Evolutionary conservation across 2,329 filamentous ascomycete genomes (phyloP).

Genomic region (Davidsoniella eucalypti): DNA sequence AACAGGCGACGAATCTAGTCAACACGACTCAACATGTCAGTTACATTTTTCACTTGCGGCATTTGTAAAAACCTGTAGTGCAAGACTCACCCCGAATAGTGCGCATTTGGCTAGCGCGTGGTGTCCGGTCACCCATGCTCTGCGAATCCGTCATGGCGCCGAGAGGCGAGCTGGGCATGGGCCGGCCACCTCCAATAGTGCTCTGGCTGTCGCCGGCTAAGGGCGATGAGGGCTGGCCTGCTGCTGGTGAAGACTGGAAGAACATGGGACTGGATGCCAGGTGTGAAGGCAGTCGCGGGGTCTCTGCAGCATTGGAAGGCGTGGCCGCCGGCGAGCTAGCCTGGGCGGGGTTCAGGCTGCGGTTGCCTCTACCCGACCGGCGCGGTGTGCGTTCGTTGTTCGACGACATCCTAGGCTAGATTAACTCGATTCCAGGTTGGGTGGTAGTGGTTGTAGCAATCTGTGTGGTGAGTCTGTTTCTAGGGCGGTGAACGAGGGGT

Average conservation of each 20-base stretch:
- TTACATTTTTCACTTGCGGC: background rate
- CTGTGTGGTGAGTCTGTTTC: background rate
- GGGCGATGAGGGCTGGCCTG: slow-evolving; percentile 6
- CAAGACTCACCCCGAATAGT: slow-evolving; percentile 6
- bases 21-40: background rate
- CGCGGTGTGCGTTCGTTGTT: slow-evolving; percentile 11
- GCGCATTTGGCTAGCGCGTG: slow-evolving; percentile 37
- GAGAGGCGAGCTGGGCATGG: slow-evolving; percentile 27
- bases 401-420: slow-evolving; percentile 1
- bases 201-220: slow-evolving; percentile 16
- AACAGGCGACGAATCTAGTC: slow-evolving; percentile 75
- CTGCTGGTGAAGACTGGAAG: slow-evolving; percentile 41
- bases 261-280: slow-evolving; percentile 68
- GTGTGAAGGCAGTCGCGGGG: slow-evolving; percentile 17
- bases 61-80: background rate
- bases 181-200: slow-evolving; percentile 25
- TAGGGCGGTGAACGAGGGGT: background rate
- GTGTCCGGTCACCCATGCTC: slow-evolving; percentile 41
- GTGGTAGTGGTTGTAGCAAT: background rate
- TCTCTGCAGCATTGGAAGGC: slow-evolving; percentile 9
- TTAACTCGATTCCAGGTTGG: background rate
- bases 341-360: slow-evolving; percentile 4
- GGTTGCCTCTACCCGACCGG: slow-evolving; percentile 3
- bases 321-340: slow-evolving; percentile 4
- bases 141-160: slow-evolving; percentile 41